Evolutionary conservation across 2,329 filamentous ascomycete genomes (phyloP), one percentile per base, ranked within the genome.

Genomic region (Colletotrichum agaves): DNA sequence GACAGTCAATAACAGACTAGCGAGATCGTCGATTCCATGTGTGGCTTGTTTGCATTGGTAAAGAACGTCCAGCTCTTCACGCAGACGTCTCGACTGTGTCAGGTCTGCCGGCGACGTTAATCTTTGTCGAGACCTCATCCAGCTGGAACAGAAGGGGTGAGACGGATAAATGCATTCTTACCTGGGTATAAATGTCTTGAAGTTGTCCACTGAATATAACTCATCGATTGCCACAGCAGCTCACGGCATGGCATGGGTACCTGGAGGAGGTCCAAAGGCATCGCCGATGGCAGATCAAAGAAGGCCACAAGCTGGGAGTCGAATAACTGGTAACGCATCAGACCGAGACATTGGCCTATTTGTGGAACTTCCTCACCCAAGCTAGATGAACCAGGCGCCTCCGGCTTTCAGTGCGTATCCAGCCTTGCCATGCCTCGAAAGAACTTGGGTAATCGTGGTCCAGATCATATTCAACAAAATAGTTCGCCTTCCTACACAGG

Each of bases 281-380:
- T 60, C 5, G 57, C 50, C 15, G 33, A 23, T 35, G 57, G 43
- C 3, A 60, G 35, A 13, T 60, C 57, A 33, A 60, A 60, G 10
- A 50, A 41, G 10, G 44, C 31, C 10, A 46, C 43, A 8, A 60
- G 43, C 6, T 60, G 57, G 33, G 27, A 23, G 33, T 60, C 46
- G 12, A 50, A 27, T 3, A 50, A 15, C 46, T 50, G 1, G 5
- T 2, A 5, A 13, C 10, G 12, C 10, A 12, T 37, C 35, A 37
- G 35, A 27, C 23, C 23, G 2, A 6, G 23, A 27, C 3, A 27
- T 27, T 6, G 6, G 23, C 4, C 23, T 27, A 1, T 27, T 27
- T 6, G 4, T 41, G 0, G 2, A 11, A 27, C 23, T 4, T 49
- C 21, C 46, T 49, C 23, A 50, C 47, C 47, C 47, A 50, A 17